Evolutionary conservation across 2,329 filamentous ascomycete species (phyloP).

Genomic region (Colletotrichum sp.): DNA sequence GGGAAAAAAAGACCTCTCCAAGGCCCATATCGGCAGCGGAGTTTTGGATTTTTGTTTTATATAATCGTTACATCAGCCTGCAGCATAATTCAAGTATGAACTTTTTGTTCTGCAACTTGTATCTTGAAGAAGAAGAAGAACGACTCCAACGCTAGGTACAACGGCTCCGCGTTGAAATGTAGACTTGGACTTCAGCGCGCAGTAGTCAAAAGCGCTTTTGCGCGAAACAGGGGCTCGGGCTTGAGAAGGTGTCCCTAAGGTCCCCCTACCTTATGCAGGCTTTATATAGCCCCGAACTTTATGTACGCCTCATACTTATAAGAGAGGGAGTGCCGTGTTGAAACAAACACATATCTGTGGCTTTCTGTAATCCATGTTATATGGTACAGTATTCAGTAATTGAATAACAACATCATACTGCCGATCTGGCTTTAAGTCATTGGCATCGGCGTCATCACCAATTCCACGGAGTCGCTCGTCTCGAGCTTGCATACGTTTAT

Average conservation of each 20-base stretch:
- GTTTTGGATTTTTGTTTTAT: not conserved
- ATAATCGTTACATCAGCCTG: not conserved
- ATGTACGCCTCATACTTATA: not conserved
- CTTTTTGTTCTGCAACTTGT: not conserved
- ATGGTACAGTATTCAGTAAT: not conserved
- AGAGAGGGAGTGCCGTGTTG: not conserved
- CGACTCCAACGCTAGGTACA: not conserved
- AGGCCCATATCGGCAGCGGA: not conserved
- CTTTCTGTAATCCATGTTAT: not conserved
- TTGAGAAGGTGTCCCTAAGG: not conserved
- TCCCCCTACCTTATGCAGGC: not conserved
- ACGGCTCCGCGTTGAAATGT: not conserved
- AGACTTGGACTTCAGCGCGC: not conserved
- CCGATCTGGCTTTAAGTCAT: not conserved
- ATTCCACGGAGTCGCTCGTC: not conserved
- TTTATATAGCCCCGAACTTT: not conserved
- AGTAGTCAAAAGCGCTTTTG: not conserved
- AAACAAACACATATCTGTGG: not conserved
- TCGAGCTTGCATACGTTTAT: not conserved
- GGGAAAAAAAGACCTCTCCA: not conserved
- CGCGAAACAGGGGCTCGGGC: not conserved
- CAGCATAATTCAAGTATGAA: not conserved
- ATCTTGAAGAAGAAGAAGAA: not conserved
- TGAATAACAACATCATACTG: not conserved
- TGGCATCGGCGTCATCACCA: not conserved